Evolutionary conservation across 176 grass and related monocot species (phyloP).

Genomic region (Oropetium thomaeum): DNA sequence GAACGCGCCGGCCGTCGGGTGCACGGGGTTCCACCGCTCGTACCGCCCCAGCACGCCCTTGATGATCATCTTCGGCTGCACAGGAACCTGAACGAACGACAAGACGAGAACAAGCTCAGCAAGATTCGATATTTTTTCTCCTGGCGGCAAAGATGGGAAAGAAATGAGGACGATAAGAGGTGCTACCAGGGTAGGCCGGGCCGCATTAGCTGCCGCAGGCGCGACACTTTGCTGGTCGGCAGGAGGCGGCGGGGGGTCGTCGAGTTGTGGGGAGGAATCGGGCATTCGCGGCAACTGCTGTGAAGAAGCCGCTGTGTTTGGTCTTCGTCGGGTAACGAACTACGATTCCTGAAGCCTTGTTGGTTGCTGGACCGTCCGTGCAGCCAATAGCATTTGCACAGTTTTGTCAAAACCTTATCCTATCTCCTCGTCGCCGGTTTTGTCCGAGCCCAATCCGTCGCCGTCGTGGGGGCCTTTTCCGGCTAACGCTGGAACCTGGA

Average conservation of each 20-base stretch:
- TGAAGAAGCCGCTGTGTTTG: conserved; percentile 8
- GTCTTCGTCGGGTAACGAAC: neutral
- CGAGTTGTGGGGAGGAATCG: conserved; percentile 20
- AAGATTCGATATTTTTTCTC: neutral
- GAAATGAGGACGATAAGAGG: neutral
- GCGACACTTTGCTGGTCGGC: neutral
- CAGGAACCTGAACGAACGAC: conserved; percentile 7
- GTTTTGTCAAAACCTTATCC: conserved; percentile 11
- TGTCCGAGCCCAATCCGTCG: conserved; percentile 13
- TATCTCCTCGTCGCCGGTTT: neutral
- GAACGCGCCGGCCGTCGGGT: conserved; percentile 81
- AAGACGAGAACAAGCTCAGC: neutral
- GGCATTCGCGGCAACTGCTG: conserved; percentile 33
- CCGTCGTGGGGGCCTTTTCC: neutral
- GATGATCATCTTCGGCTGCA: conserved; percentile 73
- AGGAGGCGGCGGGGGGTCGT: neutral
- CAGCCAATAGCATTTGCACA: neutral
- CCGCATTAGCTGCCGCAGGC: conserved; percentile 31
- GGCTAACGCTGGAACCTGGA: neutral
- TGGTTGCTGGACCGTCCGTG: conserved; percentile 1
- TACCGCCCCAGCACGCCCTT: conserved; percentile 79
- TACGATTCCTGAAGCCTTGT: neutral
- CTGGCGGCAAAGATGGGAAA: neutral
- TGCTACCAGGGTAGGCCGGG: conserved; percentile 2
- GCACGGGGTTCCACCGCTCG: conserved; percentile 91